Evolutionary conservation across 1,139 yeast genomes (phyloP), one percentile per base, ranked within the genome.

Genomic region (Kurtzmaniella quercitrusa): DNA sequence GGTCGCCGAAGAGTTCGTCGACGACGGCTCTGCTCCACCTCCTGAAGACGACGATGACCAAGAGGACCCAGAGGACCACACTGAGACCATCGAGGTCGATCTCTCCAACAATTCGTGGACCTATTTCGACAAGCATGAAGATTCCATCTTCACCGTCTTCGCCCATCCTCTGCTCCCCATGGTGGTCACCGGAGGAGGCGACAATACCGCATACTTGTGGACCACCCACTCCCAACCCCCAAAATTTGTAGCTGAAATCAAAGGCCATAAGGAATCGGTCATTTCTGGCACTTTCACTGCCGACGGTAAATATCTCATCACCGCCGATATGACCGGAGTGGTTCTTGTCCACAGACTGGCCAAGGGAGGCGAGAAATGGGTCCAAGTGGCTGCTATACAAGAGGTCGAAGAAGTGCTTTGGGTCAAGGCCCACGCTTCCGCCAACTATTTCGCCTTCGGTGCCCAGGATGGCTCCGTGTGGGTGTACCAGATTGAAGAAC

Each of bases 291-390:
- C 82, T 0, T 93, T 94, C 63, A 83, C 96, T 1, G 65, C 70
- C 34, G 95, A 89, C 54, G 98, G 98, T 19, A 74, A 79, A 41
- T 89, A 70, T 58, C 72, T 87, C 37, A 77, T 93, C 9, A 85
- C 97, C 7, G 98, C 93, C 40, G 98, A 94, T 62, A 93, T 93
- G 99, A 82, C 81, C 43, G 98, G 98, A 44, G 81, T 81, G 52
- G 72, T 93, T 34, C 75, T 88, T 53, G 82, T 90, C 12, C 88
- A 85, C 69, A 79, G 80, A 57, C 68, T 90, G 2, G 65, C 75
- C 37, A 82, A 83, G 57, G 82, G 84, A 38, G 96, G 95, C 27
- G 88, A 89, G 60, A 77, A 79, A 50, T 91, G 98, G 98, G 76
- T 71, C 52, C 70, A 76, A 56, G 73, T 79, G 48, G 84, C 81